Conservation (phyloP, 208 protist species). For the Trypanosoma cruzi region DNA sequence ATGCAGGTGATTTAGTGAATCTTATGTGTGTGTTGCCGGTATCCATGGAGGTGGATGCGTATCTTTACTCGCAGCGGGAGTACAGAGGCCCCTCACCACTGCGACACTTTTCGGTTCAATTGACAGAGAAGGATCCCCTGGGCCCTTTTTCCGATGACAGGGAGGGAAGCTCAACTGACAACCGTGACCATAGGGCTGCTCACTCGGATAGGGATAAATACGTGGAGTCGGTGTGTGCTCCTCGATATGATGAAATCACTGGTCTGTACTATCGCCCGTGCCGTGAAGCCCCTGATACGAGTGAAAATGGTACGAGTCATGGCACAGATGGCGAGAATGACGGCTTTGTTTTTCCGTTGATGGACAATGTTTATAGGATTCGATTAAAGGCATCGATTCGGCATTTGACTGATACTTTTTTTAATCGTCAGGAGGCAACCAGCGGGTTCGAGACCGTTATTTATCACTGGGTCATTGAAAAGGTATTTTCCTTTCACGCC, state of each 20-base stretch:
- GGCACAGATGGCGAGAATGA: background rate
- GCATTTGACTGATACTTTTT: constrained; percentile 25
- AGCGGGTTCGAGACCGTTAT: constrained; percentile 31
- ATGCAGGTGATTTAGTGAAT: background rate
- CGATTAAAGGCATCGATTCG: constrained; percentile 39
- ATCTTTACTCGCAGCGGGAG: constrained; percentile 29
- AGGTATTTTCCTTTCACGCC: constrained; percentile 39
- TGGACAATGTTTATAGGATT: constrained; percentile 49
- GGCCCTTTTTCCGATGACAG: constrained; percentile 35
- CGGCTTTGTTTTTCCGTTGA: constrained; percentile 36
- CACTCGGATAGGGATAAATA: background rate
- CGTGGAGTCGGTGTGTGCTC: constrained; percentile 35
- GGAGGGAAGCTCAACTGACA: background rate
- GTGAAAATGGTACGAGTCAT: background rate
- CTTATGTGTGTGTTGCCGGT: constrained; percentile 28
- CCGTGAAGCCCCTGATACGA: constrained; percentile 10
- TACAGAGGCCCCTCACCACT: constrained; percentile 23
- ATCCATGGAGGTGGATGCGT: constrained; percentile 32
- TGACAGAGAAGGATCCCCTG: constrained; percentile 32
- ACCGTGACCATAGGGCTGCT: background rate
- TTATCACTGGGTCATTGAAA: constrained; percentile 45
- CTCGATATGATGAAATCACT: constrained; percentile 39
- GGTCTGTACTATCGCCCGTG: constrained; percentile 51
- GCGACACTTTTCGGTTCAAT: constrained; percentile 18
- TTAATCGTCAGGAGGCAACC: background rate